These are phyloP conservation scores for Aureobasidium mangrovei DNA, from an alignment of 2,329 filamentous ascomycete genomes.

Conservation along the genomic window DNA sequence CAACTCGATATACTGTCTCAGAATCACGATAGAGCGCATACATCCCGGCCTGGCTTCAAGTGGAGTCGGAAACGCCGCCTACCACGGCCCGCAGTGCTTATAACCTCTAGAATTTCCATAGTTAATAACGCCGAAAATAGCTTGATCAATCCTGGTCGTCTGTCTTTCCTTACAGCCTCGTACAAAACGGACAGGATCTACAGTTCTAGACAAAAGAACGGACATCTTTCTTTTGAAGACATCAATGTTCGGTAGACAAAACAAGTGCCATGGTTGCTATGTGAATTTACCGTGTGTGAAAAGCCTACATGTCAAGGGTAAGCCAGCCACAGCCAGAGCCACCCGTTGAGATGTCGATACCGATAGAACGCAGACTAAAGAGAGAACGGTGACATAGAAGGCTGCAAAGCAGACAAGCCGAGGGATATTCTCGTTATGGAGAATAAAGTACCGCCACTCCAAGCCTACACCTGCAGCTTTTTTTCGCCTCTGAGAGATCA, in stretches of 20 bases:
- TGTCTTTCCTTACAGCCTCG: constrained; percentile 10
- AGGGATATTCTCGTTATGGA: background rate
- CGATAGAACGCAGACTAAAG: background rate
- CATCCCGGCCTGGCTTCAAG: constrained; percentile 1
- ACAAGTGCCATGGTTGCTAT: too few relatives aligned
- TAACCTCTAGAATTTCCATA: background rate
- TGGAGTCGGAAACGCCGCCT: constrained; percentile 2
- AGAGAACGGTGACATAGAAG: background rate
- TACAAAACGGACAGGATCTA: background rate
- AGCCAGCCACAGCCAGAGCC: background rate
- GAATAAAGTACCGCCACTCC: too few relatives aligned
- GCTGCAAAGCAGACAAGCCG: background rate
- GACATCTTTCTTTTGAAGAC: background rate
- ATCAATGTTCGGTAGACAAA: too few relatives aligned
- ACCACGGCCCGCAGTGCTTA: constrained; percentile 10
- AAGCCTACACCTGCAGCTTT: too few relatives aligned
- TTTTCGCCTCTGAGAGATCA: background rate
- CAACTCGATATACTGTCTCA: background rate
- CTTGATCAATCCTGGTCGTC: background rate
- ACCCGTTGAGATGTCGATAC: constrained; percentile 4
- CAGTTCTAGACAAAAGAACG: background rate
- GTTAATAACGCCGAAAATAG: background rate
- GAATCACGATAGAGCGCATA: background rate
- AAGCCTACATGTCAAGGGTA: too few relatives aligned
- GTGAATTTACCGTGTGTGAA: too few relatives aligned